phyloP scores from a whole-genome alignment of 2,329 filamentous ascomycete genomes.

The Botrytis byssoidea region DNA sequence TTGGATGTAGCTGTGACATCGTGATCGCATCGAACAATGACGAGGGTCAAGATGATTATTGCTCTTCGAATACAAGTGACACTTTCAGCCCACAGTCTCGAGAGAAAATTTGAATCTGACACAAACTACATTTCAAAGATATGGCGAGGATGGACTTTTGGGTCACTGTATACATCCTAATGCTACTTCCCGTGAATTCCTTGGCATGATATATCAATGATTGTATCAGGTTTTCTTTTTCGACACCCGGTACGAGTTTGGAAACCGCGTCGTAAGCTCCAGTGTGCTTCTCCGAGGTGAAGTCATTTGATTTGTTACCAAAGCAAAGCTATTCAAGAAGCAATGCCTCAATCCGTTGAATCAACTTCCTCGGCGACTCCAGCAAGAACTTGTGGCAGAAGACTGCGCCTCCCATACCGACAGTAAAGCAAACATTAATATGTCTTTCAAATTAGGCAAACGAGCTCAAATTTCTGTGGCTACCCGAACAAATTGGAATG shows the following conservation, averaged over 20 bases:
- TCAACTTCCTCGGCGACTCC: too few relatives aligned
- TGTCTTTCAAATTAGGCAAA: background rate
- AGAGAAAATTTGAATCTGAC: too few relatives aligned
- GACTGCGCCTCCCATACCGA: background rate
- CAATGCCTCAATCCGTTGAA: background rate
- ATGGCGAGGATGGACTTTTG: too few relatives aligned
- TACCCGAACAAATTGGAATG: background rate
- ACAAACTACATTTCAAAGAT: too few relatives aligned
- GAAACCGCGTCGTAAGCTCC: background rate
- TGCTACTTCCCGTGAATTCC: background rate
- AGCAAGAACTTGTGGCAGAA: too few relatives aligned
- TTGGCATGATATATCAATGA: background rate
- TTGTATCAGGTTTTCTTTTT: background rate
- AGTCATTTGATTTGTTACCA: background rate
- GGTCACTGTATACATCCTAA: background rate
- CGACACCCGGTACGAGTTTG: background rate
- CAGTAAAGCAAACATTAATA: background rate
- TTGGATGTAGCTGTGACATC: background rate
- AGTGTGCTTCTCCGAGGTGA: background rate
- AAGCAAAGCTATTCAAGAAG: background rate
- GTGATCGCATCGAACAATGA: background rate
- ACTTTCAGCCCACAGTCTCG: background rate
- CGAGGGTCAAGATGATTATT: background rate
- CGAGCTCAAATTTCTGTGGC: background rate
- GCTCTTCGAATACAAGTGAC: background rate